These are phyloP conservation scores for Rhododendron griersonianum DNA, from an alignment of 148 eudicot genomes.

Conservation along the genomic window DNA sequence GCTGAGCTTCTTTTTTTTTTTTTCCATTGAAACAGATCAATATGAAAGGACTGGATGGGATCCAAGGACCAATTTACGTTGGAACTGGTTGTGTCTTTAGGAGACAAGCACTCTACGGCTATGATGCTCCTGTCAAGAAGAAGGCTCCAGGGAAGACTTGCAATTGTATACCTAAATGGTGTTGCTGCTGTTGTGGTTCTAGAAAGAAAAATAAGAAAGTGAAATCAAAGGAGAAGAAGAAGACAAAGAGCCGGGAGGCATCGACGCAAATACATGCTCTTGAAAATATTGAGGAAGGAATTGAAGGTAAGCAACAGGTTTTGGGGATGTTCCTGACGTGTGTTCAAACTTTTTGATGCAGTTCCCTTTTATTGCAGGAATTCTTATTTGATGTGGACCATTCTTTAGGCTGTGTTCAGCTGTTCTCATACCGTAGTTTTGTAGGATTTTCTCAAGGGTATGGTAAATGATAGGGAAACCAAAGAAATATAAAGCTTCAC, in stretches of 20 bases:
- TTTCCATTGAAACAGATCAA: constrained; percentile 44
- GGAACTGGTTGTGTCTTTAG: constrained; percentile 84
- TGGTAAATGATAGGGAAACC: background rate
- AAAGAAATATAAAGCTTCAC: background rate
- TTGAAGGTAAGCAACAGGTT: constrained; percentile 60
- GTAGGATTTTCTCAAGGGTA: background rate
- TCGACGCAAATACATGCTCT: constrained; percentile 88
- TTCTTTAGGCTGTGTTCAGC: background rate
- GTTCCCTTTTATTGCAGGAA: background rate
- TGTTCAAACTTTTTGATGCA: background rate
- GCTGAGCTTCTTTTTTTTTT: background rate
- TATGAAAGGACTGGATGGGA: constrained; percentile 86
- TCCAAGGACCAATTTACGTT: constrained; percentile 87
- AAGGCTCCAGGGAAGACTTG: constrained; percentile 65
- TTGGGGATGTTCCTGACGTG: background rate
- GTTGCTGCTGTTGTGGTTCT: constrained; percentile 52
- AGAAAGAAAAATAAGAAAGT: constrained; percentile 55
- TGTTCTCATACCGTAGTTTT: background rate
- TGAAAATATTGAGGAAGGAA: constrained; percentile 95
- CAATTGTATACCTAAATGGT: constrained; percentile 79
- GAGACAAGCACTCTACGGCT: constrained; percentile 76
- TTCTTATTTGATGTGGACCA: background rate
- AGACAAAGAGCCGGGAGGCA: constrained; percentile 56
- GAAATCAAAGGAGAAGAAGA: constrained; percentile 62
- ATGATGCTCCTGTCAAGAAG: constrained; percentile 73